Conservation (phyloP, 306 rosid species). For the Vicia faba region DNA sequence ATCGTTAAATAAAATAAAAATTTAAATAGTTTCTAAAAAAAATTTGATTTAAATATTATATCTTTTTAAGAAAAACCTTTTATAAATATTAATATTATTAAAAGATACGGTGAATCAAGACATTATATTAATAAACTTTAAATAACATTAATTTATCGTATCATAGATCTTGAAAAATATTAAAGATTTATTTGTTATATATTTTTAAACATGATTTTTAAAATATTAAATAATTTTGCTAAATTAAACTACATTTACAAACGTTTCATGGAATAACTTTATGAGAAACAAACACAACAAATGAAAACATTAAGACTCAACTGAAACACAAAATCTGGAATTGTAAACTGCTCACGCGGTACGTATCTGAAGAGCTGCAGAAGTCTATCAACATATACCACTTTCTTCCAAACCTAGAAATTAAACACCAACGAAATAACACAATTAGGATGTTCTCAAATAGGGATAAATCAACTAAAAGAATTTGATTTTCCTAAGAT, state of each 20-base stretch:
- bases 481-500: constrained; percentile 34
- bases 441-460: neutral
- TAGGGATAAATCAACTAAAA: constrained; percentile 11
- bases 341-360: constrained; percentile 97
- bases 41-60: no score
- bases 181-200: no score
- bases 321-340: constrained; percentile 98
- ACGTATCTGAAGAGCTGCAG: constrained; percentile 92
- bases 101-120: no score
- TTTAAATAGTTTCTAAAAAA: no score
- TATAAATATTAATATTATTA: no score
- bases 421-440: constrained; percentile 19
- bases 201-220: no score
- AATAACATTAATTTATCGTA: no score
- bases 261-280: constrained; percentile 4
- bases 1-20: no score
- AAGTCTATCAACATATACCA: constrained; percentile 85
- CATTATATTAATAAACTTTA: no score
- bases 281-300: constrained; percentile 23
- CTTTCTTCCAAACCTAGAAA: constrained; percentile 94
- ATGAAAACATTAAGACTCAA: constrained; percentile 53
- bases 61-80: no score
- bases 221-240: no score
- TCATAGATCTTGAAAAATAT: no score
- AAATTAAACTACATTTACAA: neutral